Conservation (phyloP, 2,329 filamentous ascomycete genomes). For the Aspergillus sclerotialis region DNA sequence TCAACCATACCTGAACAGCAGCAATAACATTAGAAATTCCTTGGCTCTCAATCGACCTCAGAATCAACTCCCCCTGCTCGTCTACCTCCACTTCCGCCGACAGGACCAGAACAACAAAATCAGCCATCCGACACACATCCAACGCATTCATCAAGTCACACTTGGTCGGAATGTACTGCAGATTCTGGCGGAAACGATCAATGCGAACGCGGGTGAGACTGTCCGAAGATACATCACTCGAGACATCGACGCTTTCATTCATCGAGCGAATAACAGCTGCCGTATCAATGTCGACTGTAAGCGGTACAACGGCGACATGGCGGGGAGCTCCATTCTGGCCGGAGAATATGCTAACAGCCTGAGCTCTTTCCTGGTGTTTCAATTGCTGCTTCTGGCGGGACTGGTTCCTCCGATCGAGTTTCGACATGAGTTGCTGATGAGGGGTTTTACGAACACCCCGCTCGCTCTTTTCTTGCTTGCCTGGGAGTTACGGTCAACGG, state of each 20-base stretch:
- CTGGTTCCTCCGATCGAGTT: constrained; percentile 90
- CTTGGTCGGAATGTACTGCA: constrained; percentile 73
- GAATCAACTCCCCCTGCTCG: constrained; percentile 71
- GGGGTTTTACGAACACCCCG: constrained; percentile 74
- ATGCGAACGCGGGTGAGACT: constrained; percentile 60
- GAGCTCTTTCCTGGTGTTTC: constrained; percentile 77
- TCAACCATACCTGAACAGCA: constrained; percentile 54
- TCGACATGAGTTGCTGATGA: constrained; percentile 95
- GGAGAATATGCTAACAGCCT: constrained; percentile 73
- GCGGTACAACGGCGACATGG: constrained; percentile 78
- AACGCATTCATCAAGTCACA: constrained; percentile 69
- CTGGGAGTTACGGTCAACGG: constrained; percentile 37
- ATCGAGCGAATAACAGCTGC: constrained; percentile 61
- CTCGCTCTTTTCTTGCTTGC: constrained; percentile 81
- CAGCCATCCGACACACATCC: constrained; percentile 79
- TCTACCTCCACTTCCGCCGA: constrained; percentile 74
- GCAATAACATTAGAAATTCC: constrained; percentile 90
- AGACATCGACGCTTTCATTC: constrained; percentile 73
- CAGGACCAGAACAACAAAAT: constrained; percentile 83
- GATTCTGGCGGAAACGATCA: constrained; percentile 89
- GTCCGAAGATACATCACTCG: constrained; percentile 54
- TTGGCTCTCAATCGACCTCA: constrained; percentile 85
- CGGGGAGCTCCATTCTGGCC: constrained; percentile 81
- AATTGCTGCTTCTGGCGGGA: constrained; percentile 79
- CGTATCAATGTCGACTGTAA: constrained; percentile 67